Evolutionary conservation across 2,329 filamentous ascomycete species (phyloP).

Genomic region (Juglanconis juglandina): DNA sequence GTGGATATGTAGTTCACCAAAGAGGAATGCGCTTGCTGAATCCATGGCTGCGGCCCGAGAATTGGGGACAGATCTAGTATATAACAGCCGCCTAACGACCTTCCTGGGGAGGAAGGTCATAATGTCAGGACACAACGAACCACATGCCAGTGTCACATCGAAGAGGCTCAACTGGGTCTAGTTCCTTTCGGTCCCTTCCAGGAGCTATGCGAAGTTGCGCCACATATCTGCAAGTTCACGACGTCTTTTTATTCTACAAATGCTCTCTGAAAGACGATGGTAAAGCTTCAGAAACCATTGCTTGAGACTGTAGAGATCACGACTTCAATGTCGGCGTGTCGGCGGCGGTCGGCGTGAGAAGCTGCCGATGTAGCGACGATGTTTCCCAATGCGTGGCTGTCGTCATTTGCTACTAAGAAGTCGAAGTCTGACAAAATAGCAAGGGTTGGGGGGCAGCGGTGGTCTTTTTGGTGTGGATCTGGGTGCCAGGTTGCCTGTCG

Average conservation of each 20-base stretch:
- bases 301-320: neutral
- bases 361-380: constrained; percentile 4
- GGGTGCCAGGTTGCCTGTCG: neutral
- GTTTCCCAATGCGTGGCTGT: constrained; percentile 7
- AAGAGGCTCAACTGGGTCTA: constrained; percentile 4
- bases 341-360: constrained; percentile 4
- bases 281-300: neutral
- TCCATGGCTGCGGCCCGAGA: neutral
- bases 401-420: constrained; percentile 9
- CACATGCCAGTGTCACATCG: constrained; percentile 9
- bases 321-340: constrained; percentile 5
- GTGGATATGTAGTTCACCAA: neutral
- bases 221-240: constrained; percentile 6
- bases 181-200: neutral
- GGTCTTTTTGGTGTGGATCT: neutral
- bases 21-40: neutral
- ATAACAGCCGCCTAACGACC: constrained; percentile 1
- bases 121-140: neutral
- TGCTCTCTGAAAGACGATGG: neutral
- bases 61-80: neutral
- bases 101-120: constrained; percentile 14
- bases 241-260: neutral
- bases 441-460: neutral
- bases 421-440: neutral
- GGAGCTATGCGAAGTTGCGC: constrained; percentile 3